phyloP scores from a whole-genome alignment of 805 yeast genomes.

The Myxozyma monticola region DNA sequence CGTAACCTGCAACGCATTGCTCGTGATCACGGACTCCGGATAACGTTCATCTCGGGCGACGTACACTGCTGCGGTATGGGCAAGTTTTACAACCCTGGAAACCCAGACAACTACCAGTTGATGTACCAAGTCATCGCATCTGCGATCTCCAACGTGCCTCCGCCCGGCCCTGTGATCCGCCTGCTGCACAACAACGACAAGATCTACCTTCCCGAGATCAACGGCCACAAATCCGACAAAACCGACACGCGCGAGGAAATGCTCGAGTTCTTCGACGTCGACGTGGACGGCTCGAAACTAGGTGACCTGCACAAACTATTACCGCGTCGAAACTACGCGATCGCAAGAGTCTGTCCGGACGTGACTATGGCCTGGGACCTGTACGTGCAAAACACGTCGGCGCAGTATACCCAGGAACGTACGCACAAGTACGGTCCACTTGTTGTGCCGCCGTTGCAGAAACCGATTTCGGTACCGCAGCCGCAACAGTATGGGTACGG shows the following conservation, averaged over 20 bases:
- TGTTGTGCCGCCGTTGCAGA: slow-evolving; percentile 15
- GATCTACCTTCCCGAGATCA: slow-evolving; percentile 39
- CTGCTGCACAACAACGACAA: slow-evolving; percentile 73
- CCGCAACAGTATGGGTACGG: background rate
- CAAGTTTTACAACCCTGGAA: slow-evolving; percentile 58
- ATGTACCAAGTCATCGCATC: slow-evolving; percentile 62
- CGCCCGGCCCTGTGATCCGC: slow-evolving; percentile 81
- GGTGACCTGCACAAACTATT: slow-evolving; percentile 15
- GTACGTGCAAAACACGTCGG: slow-evolving; percentile 24
- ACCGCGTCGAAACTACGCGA: slow-evolving; percentile 27
- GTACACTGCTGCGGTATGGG: slow-evolving; percentile 89
- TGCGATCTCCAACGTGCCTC: slow-evolving; percentile 90
- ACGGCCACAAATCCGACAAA: background rate
- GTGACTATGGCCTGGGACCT: slow-evolving; percentile 25
- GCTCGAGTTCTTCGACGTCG: slow-evolving; percentile 28
- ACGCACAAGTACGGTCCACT: slow-evolving; percentile 27
- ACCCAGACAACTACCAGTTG: slow-evolving; percentile 66
- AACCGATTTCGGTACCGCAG: background rate
- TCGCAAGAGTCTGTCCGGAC: slow-evolving; percentile 13
- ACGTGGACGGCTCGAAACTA: slow-evolving; percentile 29
- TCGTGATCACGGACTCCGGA: slow-evolving; percentile 59
- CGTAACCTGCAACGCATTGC: slow-evolving; percentile 65
- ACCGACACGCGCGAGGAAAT: slow-evolving; percentile 30
- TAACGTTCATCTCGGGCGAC: slow-evolving; percentile 89
- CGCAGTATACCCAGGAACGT: slow-evolving; percentile 10